Conservation (phyloP, 2,329 filamentous ascomycete species). For the Neonectria hederae region DNA sequence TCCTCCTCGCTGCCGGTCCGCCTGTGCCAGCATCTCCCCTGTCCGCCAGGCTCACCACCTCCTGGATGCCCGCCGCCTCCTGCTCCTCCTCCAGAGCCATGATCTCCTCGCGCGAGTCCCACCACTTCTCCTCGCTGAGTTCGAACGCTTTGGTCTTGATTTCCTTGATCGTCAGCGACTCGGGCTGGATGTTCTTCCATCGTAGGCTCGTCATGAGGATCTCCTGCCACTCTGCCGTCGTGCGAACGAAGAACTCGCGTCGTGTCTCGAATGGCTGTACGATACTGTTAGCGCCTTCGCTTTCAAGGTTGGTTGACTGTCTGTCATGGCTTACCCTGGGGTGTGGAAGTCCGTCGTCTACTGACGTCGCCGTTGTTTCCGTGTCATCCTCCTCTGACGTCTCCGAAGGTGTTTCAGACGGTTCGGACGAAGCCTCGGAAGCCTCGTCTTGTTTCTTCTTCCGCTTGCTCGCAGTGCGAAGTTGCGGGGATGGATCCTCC, state of each 20-base stretch:
- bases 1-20: slow-evolving; percentile 45
- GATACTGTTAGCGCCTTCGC: slow-evolving; percentile 2
- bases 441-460: slow-evolving; percentile 63
- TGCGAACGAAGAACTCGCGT: slow-evolving; percentile 91
- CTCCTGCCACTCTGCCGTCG: slow-evolving; percentile 90
- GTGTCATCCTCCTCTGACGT: slow-evolving; percentile 56
- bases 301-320: neutral
- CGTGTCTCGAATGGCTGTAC: slow-evolving; percentile 84
- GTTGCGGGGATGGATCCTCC: slow-evolving; percentile 57
- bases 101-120: slow-evolving; percentile 96
- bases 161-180: slow-evolving; percentile 83
- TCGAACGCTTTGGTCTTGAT: slow-evolving; percentile 91
- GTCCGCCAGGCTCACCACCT: slow-evolving; percentile 89
- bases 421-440: slow-evolving; percentile 47
- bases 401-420: slow-evolving; percentile 44
- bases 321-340: slow-evolving; percentile 58
- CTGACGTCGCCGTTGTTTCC: slow-evolving; percentile 59
- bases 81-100: slow-evolving; percentile 93
- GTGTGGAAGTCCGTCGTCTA: slow-evolving; percentile 81
- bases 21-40: slow-evolving; percentile 63
- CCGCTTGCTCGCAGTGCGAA: slow-evolving; percentile 63
- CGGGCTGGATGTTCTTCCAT: slow-evolving; percentile 72
- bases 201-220: slow-evolving; percentile 79
- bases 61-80: slow-evolving; percentile 92
- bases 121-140: slow-evolving; percentile 96